Evolutionary conservation across 805 yeast species (phyloP), one percentile per base, ranked within the genome.

Genomic region (Metschnikowia cubensis): DNA sequence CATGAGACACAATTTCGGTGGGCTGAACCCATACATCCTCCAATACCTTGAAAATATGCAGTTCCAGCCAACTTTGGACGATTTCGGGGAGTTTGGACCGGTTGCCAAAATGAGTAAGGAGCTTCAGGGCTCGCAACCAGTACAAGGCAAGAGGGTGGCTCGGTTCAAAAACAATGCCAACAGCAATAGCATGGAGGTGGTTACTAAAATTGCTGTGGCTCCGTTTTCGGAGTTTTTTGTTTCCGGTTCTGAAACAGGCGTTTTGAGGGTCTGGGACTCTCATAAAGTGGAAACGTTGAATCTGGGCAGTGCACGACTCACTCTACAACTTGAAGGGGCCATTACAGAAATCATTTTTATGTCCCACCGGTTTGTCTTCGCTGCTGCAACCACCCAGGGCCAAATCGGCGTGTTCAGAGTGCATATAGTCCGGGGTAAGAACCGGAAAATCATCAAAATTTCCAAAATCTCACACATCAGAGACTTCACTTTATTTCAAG

Each of bases 211-310:
- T 7, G 79, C 75, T 1, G 77, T 80, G 0, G 76, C 87, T 4
- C 83, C 85, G 0, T 83, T 85, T 29, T 76, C 81, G 14, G 78
- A 79, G 21, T 85, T 80, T 55, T 83, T 92, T 54, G 69, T 89
- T 2, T 83, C 94, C 1, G 96, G 90, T 2, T 88, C 94, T 6
- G 86, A 83, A 43, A 77, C 78, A 29, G 96, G 97, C 0, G 61
- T 70, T 1, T 59, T 94, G 36, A 85, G 82, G 55, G 66, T 92
- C 0, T 94, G 97, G 97, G 95, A 89, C 60, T 66, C 84, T 0
- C 59, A 69, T 8, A 80, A 82, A 50, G 67, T 91, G 35, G 89
- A 84, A 47, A 78, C 77, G 48, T 86, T 85, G 79, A 83, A 3
- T 69, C 78, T 8, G 77, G 79, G 31, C 69, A 76, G 52, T 7